These are phyloP conservation scores for Dryadomyces quercivorus DNA, from an alignment of 2,329 filamentous ascomycete genomes.

Conservation along the genomic window DNA sequence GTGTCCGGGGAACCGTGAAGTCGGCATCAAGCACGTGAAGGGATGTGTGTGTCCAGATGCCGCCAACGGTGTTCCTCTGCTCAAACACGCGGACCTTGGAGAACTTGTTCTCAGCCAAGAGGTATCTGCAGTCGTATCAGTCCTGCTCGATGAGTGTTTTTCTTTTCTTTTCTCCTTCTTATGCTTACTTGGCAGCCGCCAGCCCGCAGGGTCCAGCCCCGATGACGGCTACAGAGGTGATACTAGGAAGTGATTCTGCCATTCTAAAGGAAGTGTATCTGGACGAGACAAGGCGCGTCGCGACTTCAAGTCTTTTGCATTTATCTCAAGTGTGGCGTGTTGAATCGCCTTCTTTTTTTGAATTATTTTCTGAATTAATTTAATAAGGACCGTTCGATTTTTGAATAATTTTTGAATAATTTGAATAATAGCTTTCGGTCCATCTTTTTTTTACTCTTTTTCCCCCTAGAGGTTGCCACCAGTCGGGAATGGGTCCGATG, in stretches of 20 bases:
- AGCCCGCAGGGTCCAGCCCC: conserved; percentile 55
- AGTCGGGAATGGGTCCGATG: too few relatives aligned
- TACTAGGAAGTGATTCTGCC: too few relatives aligned
- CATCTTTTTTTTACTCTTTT: too few relatives aligned
- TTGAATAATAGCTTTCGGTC: too few relatives aligned
- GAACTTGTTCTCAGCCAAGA: conserved; percentile 51
- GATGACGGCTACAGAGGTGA: conserved; percentile 43
- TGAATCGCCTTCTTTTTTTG: background rate
- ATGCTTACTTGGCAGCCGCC: conserved; percentile 28
- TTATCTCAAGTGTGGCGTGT: background rate
- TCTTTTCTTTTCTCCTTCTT: background rate
- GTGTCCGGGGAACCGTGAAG: conserved; percentile 16
- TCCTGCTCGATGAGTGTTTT: background rate
- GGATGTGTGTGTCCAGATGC: conserved; percentile 58
- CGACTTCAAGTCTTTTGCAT: too few relatives aligned
- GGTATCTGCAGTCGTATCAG: conserved; percentile 37
- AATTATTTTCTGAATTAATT: background rate
- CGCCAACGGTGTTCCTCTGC: conserved; percentile 52
- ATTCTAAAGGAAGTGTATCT: too few relatives aligned
- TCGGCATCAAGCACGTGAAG: conserved; percentile 11
- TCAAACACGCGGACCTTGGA: conserved; percentile 56
- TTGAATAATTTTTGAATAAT: too few relatives aligned
- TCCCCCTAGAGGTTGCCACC: too few relatives aligned
- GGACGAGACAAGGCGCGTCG: too few relatives aligned
- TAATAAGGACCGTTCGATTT: background rate